phyloP scores from a whole-genome alignment of 768 basidiomycete genomes.

The Lyophyllum atratum region DNA sequence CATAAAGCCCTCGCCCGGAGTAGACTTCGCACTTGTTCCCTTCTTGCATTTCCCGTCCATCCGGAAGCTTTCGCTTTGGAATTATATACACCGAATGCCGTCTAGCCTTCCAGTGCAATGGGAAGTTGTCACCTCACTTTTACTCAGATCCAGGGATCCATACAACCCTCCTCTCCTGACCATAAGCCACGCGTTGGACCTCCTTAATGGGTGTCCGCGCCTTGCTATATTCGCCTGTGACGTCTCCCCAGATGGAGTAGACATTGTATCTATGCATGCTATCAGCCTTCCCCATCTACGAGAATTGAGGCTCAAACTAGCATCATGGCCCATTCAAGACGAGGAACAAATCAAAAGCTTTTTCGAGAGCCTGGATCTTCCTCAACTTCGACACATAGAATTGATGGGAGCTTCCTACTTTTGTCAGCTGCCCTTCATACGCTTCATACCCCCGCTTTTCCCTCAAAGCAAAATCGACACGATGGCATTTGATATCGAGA shows the following conservation, averaged over 20 bases:
- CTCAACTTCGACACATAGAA: not conserved
- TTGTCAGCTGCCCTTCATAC: not conserved
- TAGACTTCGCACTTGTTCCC: not conserved
- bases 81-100: not conserved
- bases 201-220: not conserved
- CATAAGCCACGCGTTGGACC: not conserved
- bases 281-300: not conserved
- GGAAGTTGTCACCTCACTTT: not conserved
- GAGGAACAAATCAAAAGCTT: not conserved
- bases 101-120: not conserved
- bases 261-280: too few relatives aligned
- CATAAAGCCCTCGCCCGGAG: not conserved
- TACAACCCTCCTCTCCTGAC: not conserved
- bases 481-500: not conserved
- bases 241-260: not conserved
- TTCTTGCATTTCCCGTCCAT: not conserved
- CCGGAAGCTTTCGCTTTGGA: not conserved
- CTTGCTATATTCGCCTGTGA: not conserved
- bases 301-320: not conserved
- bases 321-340: too few relatives aligned
- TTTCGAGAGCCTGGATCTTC: not conserved
- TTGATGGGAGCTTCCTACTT: not conserved
- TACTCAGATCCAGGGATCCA: not conserved
- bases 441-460: not conserved
- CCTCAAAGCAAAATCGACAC: not conserved